phyloP scores from a whole-genome alignment of 306 rosid species.

The Dalbergia cochinchinensis region DNA sequence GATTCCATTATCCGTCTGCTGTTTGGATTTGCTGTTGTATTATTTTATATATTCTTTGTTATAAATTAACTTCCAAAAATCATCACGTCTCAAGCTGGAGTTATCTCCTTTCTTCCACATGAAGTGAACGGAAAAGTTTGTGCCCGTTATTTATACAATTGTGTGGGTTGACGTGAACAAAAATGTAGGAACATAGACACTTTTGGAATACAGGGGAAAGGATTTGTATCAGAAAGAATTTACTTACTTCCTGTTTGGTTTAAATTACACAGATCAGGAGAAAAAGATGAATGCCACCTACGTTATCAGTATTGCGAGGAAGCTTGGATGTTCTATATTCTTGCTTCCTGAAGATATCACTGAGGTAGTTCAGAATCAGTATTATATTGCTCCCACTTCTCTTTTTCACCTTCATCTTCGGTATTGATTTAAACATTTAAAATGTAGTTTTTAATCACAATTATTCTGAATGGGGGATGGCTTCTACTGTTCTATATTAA shows the following conservation, averaged over 20 bases:
- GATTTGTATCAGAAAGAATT: conserved; percentile 1
- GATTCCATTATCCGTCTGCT: background rate
- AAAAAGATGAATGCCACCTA: conserved; percentile 95
- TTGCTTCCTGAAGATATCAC: conserved; percentile 97
- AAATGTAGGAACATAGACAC: background rate
- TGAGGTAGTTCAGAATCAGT: conserved; percentile 65
- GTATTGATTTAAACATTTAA: background rate
- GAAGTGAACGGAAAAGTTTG: conserved; percentile 20
- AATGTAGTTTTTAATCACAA: background rate
- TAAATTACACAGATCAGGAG: conserved; percentile 69
- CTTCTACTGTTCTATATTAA: background rate
- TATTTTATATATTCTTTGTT: background rate
- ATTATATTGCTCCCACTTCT: background rate
- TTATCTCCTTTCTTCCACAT: background rate
- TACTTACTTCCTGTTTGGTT: conserved; percentile 28
- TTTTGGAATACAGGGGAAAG: background rate
- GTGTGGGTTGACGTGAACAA: background rate
- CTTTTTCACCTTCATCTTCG: background rate
- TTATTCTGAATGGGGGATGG: background rate
- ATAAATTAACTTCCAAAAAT: background rate
- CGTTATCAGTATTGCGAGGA: conserved; percentile 97
- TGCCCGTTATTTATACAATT: background rate
- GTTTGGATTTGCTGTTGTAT: background rate
- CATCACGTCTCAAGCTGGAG: background rate
- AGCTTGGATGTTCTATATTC: conserved; percentile 97